Evolutionary conservation across 202 grass and related monocot species (phyloP).

Genomic region (Zoysia matrella): DNA sequence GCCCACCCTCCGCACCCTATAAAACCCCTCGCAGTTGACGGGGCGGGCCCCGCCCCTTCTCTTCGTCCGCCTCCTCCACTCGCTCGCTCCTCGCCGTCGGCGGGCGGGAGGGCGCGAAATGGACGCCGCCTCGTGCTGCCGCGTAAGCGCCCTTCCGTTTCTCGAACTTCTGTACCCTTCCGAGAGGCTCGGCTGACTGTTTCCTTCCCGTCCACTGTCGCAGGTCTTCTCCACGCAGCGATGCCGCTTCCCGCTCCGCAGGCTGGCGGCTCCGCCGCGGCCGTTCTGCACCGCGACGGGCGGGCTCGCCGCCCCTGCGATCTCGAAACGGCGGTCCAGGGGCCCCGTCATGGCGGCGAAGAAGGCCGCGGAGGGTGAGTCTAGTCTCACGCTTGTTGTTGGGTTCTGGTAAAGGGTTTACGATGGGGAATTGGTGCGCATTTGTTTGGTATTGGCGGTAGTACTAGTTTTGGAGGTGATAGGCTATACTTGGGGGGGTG

Average conservation of each 20-base stretch:
- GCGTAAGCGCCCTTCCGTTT: conserved; percentile 33
- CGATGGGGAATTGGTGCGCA: background rate
- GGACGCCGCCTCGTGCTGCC: conserved; percentile 68
- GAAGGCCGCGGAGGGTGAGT: conserved; percentile 79
- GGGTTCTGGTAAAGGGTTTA: conserved; percentile 6
- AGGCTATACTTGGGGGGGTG: background rate
- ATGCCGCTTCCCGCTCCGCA: conserved; percentile 50
- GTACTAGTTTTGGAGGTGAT: background rate
- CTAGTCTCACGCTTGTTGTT: background rate
- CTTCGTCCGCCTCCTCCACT: conserved; percentile 5
- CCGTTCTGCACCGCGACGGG: conserved; percentile 44
- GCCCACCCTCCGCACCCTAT: conserved; percentile 4
- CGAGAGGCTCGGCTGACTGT: background rate
- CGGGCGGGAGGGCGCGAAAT: conserved; percentile 42
- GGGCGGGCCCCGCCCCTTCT: conserved; percentile 3
- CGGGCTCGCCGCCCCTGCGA: conserved; percentile 32
- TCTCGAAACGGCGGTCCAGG: conserved; percentile 76
- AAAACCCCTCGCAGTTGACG: conserved; percentile 30
- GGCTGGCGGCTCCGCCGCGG: conserved; percentile 47
- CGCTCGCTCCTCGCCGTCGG: background rate
- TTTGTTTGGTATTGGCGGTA: background rate
- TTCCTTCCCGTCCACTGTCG: background rate
- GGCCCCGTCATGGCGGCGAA: conserved; percentile 93
- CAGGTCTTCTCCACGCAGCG: conserved; percentile 64
- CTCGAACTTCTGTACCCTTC: too few relatives aligned